phyloP scores from a whole-genome alignment of 345 rosid genomes.

The Stellera chamaejasme region DNA sequence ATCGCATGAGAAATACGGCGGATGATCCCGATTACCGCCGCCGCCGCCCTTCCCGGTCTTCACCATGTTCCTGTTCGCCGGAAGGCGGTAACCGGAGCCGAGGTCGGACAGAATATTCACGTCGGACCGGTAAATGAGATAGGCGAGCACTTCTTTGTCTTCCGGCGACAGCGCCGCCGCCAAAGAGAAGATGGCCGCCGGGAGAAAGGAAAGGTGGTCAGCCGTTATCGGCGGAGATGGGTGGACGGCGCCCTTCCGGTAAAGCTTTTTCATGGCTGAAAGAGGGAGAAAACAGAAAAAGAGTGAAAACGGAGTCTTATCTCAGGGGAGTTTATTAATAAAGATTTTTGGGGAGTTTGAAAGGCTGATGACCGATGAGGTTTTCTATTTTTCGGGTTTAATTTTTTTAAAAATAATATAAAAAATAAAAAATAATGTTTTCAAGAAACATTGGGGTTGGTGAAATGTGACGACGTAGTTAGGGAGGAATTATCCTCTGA shows the following conservation, averaged over 20 bases:
- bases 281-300: conserved; percentile 6
- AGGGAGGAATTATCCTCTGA: neutral
- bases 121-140: conserved; percentile 46
- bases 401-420: too few species aligned
- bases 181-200: conserved; percentile 55
- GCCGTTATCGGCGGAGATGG: conserved; percentile 40
- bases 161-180: conserved; percentile 44
- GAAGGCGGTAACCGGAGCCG: conserved; percentile 6
- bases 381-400: too few species aligned
- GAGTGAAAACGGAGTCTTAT: neutral
- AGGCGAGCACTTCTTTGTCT: conserved; percentile 50
- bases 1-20: conserved; percentile 45
- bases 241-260: conserved; percentile 53
- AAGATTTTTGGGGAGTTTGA: too few species aligned
- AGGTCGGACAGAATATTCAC: conserved; percentile 15
- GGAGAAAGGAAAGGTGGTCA: conserved; percentile 48
- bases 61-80: conserved; percentile 6
- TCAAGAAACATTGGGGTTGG: too few species aligned
- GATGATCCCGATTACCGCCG: conserved; percentile 21
- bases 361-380: too few species aligned
- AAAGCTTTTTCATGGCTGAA: conserved; percentile 57
- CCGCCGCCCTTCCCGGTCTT: conserved; percentile 1
- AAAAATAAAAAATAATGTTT: too few species aligned
- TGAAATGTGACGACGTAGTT: too few species aligned
- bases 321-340: too few species aligned